Percentiles rank a stretch among this genome's conserved stretches.
These are phyloP conservation scores for Saturnispora galanensis DNA, from an alignment of 805 yeast species.

Conservation along the genomic window DNA sequence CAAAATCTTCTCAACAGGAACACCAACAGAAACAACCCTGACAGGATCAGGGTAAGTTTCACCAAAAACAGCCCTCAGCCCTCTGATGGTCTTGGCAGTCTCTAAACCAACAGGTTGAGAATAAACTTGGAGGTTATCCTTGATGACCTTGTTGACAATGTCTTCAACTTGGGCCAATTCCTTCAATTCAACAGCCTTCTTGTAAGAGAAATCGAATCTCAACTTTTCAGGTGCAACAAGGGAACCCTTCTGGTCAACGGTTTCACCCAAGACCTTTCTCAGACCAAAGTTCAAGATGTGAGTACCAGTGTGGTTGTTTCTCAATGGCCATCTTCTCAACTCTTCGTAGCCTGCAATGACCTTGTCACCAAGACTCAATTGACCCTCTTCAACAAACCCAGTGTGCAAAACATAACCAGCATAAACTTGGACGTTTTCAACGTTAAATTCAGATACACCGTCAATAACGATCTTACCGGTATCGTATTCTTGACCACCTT, in stretches of 20 bases:
- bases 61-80: conserved; percentile 96
- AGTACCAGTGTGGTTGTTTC: conserved; percentile 98
- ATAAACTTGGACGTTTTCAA: conserved; percentile 82
- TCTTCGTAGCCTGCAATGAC: conserved; percentile 87
- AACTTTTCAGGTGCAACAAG: conserved; percentile 90
- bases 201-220: conserved; percentile 93
- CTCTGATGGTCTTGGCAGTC: conserved; percentile 62
- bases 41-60: conserved; percentile 99
- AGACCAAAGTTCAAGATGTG: conserved; percentile 87
- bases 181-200: conserved; percentile 62
- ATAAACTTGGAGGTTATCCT: conserved; percentile 61
- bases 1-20: conserved; percentile 72
- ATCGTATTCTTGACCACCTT: conserved; percentile 98
- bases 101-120: conserved; percentile 74
- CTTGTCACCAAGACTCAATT: conserved; percentile 52
- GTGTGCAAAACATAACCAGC: conserved; percentile 96
- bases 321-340: conserved; percentile 89
- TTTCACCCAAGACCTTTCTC: conserved; percentile 76
- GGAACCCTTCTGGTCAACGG: conserved; percentile 93
- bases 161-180: conserved; percentile 72
- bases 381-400: conserved; percentile 74
- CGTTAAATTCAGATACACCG: conserved; percentile 79
- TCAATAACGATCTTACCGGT: conserved; percentile 89
- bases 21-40: conserved; percentile 93
- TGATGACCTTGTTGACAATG: conserved; percentile 62